These are phyloP conservation scores for Vigna radiata DNA, from an alignment of 306 rosid species.

Conservation along the genomic window DNA sequence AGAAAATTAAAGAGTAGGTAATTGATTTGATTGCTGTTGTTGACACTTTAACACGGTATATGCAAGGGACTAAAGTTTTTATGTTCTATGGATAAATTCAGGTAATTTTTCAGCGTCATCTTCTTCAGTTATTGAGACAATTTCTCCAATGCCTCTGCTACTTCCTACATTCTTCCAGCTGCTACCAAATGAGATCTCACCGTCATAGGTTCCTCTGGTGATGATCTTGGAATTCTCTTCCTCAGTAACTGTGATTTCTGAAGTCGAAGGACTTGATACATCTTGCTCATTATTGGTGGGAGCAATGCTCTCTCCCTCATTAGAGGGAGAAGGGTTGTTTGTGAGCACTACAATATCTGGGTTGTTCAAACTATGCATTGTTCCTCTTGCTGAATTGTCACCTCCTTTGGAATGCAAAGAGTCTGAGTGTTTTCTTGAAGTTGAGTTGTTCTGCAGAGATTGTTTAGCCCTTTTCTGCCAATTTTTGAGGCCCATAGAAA, in stretches of 20 bases:
- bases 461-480: slow-evolving; percentile 62
- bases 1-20: not conserved
- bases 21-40: not conserved
- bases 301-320: slow-evolving; percentile 23
- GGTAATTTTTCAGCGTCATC: slow-evolving; percentile 38
- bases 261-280: not conserved
- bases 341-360: not conserved
- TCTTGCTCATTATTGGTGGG: not conserved
- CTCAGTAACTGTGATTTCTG: slow-evolving; percentile 29
- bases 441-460: slow-evolving; percentile 41
- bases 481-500: slow-evolving; percentile 57
- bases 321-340: slow-evolving; percentile 1
- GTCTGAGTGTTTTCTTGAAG: slow-evolving; percentile 5
- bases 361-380: slow-evolving; percentile 16
- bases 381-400: slow-evolving; percentile 29
- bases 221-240: slow-evolving; percentile 41
- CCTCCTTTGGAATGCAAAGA: slow-evolving; percentile 40
- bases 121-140: slow-evolving; percentile 60
- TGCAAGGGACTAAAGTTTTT: no score
- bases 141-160: slow-evolving; percentile 49
- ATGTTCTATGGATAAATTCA: slow-evolving; percentile 31
- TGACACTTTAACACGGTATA: not conserved
- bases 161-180: slow-evolving; percentile 52
- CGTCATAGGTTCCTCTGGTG: slow-evolving; percentile 54
- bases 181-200: slow-evolving; percentile 67